Percentiles rank a stretch among this genome's conserved stretches.
These are phyloP conservation scores for Lepidium sativum DNA, from an alignment of 345 rosid species.

Conservation along the genomic window DNA sequence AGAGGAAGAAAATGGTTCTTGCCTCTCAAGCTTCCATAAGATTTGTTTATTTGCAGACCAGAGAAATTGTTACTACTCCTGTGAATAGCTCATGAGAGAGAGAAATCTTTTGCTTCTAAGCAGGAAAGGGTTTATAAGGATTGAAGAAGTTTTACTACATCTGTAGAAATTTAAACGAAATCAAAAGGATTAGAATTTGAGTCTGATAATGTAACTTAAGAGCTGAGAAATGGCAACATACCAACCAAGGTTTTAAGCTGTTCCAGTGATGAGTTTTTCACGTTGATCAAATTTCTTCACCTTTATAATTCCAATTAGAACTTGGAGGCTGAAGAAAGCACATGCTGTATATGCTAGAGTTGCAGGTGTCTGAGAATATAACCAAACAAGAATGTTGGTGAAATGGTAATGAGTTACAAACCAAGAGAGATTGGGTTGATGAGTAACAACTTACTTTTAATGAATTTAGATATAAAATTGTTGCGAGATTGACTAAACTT, in stretches of 20 bases:
- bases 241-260: conserved; percentile 43
- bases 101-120: not conserved
- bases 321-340: conserved; percentile 77
- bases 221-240: not conserved
- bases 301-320: conserved; percentile 67
- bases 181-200: not conserved
- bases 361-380: conserved; percentile 60
- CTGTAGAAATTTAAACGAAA: not conserved
- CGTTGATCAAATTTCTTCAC: conserved; percentile 75
- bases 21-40: conserved; percentile 7
- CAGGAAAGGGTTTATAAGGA: not conserved
- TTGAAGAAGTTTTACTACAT: conserved; percentile 2
- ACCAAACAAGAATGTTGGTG: not conserved
- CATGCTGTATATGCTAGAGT: conserved; percentile 49
- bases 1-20: not conserved
- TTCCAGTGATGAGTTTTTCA: conserved; percentile 86
- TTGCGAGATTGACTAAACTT: conserved; percentile 88
- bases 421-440: not conserved
- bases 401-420: not conserved
- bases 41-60: not conserved
- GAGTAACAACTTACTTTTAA: conserved; percentile 48
- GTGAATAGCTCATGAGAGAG: not conserved
- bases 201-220: not conserved
- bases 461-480: conserved; percentile 83
- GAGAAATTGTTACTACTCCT: not conserved